These are phyloP conservation scores for Cantharellus cinnabarinus DNA, from an alignment of 768 basidiomycete species.

Conservation along the genomic window DNA sequence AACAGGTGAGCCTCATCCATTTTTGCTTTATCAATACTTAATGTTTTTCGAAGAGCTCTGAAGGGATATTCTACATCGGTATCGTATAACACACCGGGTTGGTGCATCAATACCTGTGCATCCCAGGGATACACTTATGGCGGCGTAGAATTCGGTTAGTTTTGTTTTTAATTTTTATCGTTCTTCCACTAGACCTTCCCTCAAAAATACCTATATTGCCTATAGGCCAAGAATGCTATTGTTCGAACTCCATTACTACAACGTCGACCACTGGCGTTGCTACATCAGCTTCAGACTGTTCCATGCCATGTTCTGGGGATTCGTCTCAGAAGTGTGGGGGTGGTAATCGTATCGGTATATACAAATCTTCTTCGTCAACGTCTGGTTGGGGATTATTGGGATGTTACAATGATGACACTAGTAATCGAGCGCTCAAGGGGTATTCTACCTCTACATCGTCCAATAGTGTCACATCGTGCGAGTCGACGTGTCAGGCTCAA, in stretches of 20 bases:
- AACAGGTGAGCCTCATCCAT: background rate
- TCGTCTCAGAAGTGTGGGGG: slow-evolving; percentile 3
- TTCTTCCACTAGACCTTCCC: background rate
- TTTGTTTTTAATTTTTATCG: background rate
- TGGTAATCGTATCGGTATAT: background rate
- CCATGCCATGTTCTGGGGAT: slow-evolving; percentile 2
- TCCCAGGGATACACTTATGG: slow-evolving; percentile 3
- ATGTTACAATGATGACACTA: background rate
- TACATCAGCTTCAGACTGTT: slow-evolving; percentile 1
- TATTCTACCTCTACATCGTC: background rate
- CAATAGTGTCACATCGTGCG: background rate
- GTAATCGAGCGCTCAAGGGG: background rate
- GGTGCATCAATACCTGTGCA: background rate
- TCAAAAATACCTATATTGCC: background rate
- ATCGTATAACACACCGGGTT: background rate
- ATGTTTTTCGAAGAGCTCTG: background rate
- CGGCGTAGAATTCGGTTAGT: slow-evolving; percentile 3
- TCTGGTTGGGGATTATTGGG: background rate
- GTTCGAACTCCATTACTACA: background rate
- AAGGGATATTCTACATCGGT: background rate
- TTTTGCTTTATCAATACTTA: background rate
- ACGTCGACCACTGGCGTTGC: background rate
- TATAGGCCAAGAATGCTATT: background rate
- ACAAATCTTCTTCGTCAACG: background rate
- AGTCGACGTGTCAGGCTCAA: background rate